Percentiles rank a stretch among this genome's conserved stretches.
Evolutionary conservation across 495 filamentous ascomycete species (phyloP).

Genomic region (Hypoxylon cercidicola): DNA sequence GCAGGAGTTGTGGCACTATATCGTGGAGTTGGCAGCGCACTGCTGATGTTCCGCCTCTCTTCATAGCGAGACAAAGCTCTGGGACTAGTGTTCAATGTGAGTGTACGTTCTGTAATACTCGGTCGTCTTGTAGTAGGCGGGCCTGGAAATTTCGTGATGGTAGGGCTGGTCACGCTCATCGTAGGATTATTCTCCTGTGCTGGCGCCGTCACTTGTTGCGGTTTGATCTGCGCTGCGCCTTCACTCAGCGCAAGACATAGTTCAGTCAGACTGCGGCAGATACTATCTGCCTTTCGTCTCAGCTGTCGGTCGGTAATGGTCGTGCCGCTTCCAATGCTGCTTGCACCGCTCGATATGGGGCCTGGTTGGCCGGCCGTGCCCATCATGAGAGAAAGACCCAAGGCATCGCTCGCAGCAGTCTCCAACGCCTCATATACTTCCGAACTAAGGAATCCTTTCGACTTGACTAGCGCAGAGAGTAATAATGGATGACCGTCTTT

Average conservation of each 20-base stretch:
- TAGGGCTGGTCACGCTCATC: slow-evolving; percentile 44
- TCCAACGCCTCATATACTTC: slow-evolving; percentile 85
- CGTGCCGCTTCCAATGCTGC: slow-evolving; percentile 68
- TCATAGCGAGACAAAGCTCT: slow-evolving; percentile 77
- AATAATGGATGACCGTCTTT: slow-evolving; percentile 78
- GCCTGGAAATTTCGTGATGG: slow-evolving; percentile 46
- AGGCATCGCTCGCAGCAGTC: slow-evolving; percentile 80
- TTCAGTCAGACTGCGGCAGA: slow-evolving; percentile 93
- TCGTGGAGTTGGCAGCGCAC: slow-evolving; percentile 52
- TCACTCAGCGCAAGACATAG: slow-evolving; percentile 87
- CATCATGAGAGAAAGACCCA: slow-evolving; percentile 78
- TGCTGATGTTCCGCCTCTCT: slow-evolving; percentile 71
- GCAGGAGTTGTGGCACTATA: slow-evolving; percentile 47
- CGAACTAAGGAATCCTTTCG: slow-evolving; percentile 70
- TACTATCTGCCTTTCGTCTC: slow-evolving; percentile 87
- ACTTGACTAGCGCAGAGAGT: slow-evolving; percentile 81
- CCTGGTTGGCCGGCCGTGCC: slow-evolving; percentile 69
- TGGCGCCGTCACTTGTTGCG: slow-evolving; percentile 45
- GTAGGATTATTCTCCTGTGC: slow-evolving; percentile 42
- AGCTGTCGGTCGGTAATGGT: slow-evolving; percentile 81
- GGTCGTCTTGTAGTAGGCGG: slow-evolving; percentile 48
- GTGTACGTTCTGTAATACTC: slow-evolving; percentile 47
- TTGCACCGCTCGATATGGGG: slow-evolving; percentile 68
- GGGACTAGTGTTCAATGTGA: slow-evolving; percentile 60
- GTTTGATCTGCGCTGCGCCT: slow-evolving; percentile 49